phyloP scores from a whole-genome alignment of 176 grass and related monocot genomes.

The Zoysia japonica region DNA sequence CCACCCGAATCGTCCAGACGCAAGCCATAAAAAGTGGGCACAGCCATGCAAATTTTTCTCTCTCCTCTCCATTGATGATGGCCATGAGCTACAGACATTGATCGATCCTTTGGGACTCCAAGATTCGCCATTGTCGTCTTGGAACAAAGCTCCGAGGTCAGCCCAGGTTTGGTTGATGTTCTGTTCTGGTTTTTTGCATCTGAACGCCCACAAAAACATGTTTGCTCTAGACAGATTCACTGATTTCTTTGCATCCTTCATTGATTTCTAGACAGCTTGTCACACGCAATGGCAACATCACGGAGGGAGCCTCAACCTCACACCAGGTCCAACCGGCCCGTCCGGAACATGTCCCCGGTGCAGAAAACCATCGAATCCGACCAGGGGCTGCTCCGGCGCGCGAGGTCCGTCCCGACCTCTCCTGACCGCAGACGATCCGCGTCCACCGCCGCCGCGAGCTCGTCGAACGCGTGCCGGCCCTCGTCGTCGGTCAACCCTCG shows the following conservation, averaged over 20 bases:
- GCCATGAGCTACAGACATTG: conserved; percentile 19
- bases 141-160: not conserved
- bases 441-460: conserved; percentile 13
- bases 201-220: not conserved
- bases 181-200: conserved; percentile 1
- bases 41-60: not conserved
- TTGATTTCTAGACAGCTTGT: too few relatives aligned
- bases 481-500: conserved; percentile 18
- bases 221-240: not conserved
- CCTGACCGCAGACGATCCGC: conserved; percentile 32
- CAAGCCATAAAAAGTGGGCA: conserved; percentile 30
- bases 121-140: not conserved
- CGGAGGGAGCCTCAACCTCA: conserved; percentile 29
- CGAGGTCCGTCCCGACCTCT: conserved; percentile 42
- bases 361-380: conserved; percentile 14
- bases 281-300: conserved; percentile 40
- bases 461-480: not conserved
- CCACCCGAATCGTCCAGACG: not conserved
- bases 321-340: conserved; percentile 2
- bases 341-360: not conserved
- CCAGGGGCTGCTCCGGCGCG: conserved; percentile 21
- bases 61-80: not conserved
- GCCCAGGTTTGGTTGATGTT: not conserved
- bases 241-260: not conserved
- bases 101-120: not conserved